phyloP scores from a whole-genome alignment of 2,329 filamentous ascomycete species.

The Hypoxylon sp. region DNA sequence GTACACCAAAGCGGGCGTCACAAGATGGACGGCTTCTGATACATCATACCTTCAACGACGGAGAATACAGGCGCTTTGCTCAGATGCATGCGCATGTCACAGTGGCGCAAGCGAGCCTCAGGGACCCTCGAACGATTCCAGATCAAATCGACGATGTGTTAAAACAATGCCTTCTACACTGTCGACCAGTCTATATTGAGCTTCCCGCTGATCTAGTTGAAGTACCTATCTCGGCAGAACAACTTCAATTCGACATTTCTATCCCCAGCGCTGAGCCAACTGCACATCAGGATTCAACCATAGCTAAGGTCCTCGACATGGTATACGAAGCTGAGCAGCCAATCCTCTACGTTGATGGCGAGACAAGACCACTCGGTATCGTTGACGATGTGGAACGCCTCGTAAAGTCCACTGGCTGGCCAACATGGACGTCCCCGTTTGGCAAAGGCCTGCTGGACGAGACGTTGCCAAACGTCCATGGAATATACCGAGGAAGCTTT shows the following conservation, averaged over 20 bases:
- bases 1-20: background rate
- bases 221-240: background rate
- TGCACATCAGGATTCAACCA: background rate
- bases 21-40: background rate
- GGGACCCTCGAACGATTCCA: background rate
- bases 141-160: slow-evolving; percentile 8
- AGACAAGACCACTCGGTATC: slow-evolving; percentile 4
- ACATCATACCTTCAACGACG: slow-evolving; percentile 16
- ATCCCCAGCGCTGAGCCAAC: background rate
- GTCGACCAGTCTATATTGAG: slow-evolving; percentile 10
- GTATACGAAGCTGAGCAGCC: slow-evolving; percentile 8
- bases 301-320: background rate
- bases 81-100: slow-evolving; percentile 9
- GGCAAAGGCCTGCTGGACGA: slow-evolving; percentile 8
- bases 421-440: slow-evolving; percentile 1
- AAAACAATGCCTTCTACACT: slow-evolving; percentile 6
- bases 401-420: background rate
- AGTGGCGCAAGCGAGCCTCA: background rate
- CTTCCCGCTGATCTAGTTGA: slow-evolving; percentile 5
- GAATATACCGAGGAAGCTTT: slow-evolving; percentile 7
- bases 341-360: slow-evolving; percentile 9
- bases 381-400: slow-evolving; percentile 7
- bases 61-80: slow-evolving; percentile 2
- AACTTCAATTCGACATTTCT: background rate
- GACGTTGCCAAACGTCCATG: slow-evolving; percentile 7